Conservation (phyloP, 2,329 filamentous ascomycete species). For the Alternaria sp. region DNA sequence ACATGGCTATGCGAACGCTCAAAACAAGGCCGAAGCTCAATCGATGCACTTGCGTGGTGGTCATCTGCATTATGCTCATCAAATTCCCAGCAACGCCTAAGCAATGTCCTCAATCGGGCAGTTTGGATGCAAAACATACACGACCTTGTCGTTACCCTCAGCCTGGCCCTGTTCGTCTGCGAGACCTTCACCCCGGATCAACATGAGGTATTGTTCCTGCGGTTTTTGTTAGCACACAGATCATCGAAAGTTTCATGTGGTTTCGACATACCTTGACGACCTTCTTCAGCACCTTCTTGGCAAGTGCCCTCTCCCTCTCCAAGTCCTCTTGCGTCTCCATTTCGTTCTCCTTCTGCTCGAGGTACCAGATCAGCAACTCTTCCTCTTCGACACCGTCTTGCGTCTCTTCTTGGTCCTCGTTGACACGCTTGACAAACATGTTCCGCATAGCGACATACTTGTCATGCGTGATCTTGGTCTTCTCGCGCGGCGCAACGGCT, state of each 20-base stretch:
- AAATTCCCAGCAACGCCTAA: background rate
- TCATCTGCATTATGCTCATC: background rate
- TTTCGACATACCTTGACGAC: slow-evolving; percentile 82
- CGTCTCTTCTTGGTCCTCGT: slow-evolving; percentile 75
- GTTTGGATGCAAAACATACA: slow-evolving; percentile 95
- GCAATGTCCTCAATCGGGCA: slow-evolving; percentile 74
- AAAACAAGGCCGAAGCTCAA: background rate
- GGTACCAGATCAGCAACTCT: slow-evolving; percentile 83
- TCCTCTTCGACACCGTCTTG: slow-evolving; percentile 88
- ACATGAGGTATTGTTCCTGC: slow-evolving; percentile 66
- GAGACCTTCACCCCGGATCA: slow-evolving; percentile 80
- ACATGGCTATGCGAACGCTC: background rate
- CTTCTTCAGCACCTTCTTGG: slow-evolving; percentile 86
- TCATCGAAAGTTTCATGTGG: background rate
- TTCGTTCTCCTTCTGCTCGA: slow-evolving; percentile 88
- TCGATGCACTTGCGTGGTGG: background rate
- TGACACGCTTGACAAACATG: slow-evolving; percentile 79
- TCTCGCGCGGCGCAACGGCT: slow-evolving; percentile 55
- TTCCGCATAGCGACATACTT: slow-evolving; percentile 94
- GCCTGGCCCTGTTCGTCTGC: slow-evolving; percentile 75
- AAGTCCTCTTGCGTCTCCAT: slow-evolving; percentile 82
- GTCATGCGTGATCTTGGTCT: slow-evolving; percentile 92
- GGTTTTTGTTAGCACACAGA: slow-evolving; percentile 20
- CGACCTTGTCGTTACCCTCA: slow-evolving; percentile 57
- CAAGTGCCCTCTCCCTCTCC: slow-evolving; percentile 73